A percentile compares a stretch with the other conserved stretches of the same genome.
Evolutionary conservation across 768 basidiomycete species (phyloP).

Genomic region (Suillus sp.): DNA sequence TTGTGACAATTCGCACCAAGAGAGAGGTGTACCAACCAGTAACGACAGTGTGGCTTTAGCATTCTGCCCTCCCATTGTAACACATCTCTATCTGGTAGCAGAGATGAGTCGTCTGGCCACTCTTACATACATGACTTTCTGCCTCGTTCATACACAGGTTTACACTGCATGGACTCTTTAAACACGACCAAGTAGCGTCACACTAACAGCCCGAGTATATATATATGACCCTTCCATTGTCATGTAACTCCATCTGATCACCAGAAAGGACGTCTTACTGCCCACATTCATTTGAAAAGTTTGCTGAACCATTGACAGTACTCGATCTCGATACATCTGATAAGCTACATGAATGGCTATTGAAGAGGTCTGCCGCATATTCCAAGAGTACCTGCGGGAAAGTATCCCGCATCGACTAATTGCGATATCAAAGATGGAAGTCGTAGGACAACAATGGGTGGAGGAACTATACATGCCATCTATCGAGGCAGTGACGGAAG

Average conservation of each 20-base stretch:
- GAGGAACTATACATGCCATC: slow-evolving; percentile 10
- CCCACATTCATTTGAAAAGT: neutral
- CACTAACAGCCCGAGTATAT: neutral
- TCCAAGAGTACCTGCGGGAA: slow-evolving; percentile 15
- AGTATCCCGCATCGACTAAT: slow-evolving; percentile 22
- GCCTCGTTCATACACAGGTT: neutral
- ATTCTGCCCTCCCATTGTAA: neutral
- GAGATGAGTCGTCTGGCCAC: neutral
- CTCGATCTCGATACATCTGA: neutral
- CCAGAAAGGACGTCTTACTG: neutral
- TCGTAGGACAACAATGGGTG: slow-evolving; percentile 16
- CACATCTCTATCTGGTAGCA: neutral
- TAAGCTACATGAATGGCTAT: slow-evolving; percentile 15
- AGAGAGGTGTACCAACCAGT: slow-evolving; percentile 17
- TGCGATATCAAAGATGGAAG: slow-evolving; percentile 18
- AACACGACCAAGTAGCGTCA: neutral
- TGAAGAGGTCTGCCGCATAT: slow-evolving; percentile 20
- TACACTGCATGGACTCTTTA: neutral
- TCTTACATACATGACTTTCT: too few species aligned
- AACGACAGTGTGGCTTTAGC: slow-evolving; percentile 24
- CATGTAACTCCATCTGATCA: neutral
- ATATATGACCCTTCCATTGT: neutral
- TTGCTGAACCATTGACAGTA: neutral
- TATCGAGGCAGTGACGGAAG: slow-evolving; percentile 23
- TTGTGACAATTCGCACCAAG: slow-evolving; percentile 23